Evolutionary conservation across 139 green algal species (phyloP), one percentile per base, ranked within the genome.

Genomic region (Desmodesmus armatus): DNA sequence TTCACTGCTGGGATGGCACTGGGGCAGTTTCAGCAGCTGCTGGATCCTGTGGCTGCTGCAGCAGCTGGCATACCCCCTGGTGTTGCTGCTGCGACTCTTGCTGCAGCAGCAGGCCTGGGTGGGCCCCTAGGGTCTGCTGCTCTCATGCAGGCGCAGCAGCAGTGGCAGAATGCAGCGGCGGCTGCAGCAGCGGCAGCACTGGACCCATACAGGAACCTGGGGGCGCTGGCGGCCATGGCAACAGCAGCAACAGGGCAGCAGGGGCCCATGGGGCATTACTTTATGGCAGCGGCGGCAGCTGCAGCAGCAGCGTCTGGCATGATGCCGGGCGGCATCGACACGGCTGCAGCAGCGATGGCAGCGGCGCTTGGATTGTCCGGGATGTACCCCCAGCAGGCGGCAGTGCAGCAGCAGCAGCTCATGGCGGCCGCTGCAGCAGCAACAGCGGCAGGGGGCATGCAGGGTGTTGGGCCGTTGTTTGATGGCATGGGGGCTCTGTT

Each of bases 161-260:
- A 44, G 73, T 41, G 44, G 73, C 31, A 55, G 44, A 41, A 41
- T 49, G 43, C 78, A 37, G 78, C 78, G 65, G 78, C 76, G 72
- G 21, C 43, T 4, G 76, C 73, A 69, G 53, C 76, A 11, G 62
- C 33, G 19, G 53, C 49, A 33, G 58, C 53, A 35, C 21, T 71
- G n/a, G 62, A 77, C n/a, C 62, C 43, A 1, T 4, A 49, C 11
- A 70, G 17, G 1, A 51, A 62, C 37, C 25, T 82, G 5, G 62
- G 29, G 7, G 78, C 78, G 15, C 35, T 76, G 33, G 62, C 62
- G 66, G 62, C 78, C 37, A 39, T 33, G 21, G 40, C 53, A n/a
- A 55, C 69, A 19, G 69, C 69, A 31, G 69, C 76, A 55, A 55
- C 76, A 72, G 76, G 76, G 55, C 76, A 82, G 76, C 76, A 82